Base-by-base conservation (phyloP, 305 asterid species). In the Vinca major region DNA sequence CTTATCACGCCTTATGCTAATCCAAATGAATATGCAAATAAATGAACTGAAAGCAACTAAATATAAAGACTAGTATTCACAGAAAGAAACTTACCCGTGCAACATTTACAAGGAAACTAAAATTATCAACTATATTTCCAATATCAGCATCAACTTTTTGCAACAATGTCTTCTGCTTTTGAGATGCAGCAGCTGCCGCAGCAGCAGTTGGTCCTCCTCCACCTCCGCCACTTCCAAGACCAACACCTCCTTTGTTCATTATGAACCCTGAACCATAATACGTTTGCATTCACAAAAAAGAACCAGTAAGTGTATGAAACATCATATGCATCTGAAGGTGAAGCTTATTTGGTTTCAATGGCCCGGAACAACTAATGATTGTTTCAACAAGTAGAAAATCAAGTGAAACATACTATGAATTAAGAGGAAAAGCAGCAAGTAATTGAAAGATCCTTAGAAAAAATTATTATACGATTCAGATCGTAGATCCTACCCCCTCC, bases 71-170 rank as follows among this genome's bases (percentile, higher is more conserved):
- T 33, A 52, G 19, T 39, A 66, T 9, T 10, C 54, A 54, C 40
- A 37, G 70, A 37, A 48, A 44, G 56, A 62, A 57, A 7, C 26
- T 37, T 81, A 88, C 96, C 88, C 96, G 80, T 17, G 97, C 85
- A 14, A 80, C 95, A 66, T 88, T 85, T 66, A 90, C 92, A 47
- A 90, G 74, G 83, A 74, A 85, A 62, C 86, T 86, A 39, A 88
- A 90, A 83, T 88, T 88, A 60, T 90, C 97, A 7, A 90, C 92
- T 40, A 92, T 88, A 78, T 76, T 82, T 48, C 89, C 95, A 63
- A 92, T 80, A 66, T 92, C 98, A 37, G 85, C 72, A 60, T 92
- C 98, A 77, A 89, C 85, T 71, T 91, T 88, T 80, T 89, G 97
- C 77, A 86, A 72, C 71, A 92, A 85, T 26, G 80, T 68, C 76